Conservation (phyloP, 192 early-diverging fungal species). For the Backusella sp. region DNA sequence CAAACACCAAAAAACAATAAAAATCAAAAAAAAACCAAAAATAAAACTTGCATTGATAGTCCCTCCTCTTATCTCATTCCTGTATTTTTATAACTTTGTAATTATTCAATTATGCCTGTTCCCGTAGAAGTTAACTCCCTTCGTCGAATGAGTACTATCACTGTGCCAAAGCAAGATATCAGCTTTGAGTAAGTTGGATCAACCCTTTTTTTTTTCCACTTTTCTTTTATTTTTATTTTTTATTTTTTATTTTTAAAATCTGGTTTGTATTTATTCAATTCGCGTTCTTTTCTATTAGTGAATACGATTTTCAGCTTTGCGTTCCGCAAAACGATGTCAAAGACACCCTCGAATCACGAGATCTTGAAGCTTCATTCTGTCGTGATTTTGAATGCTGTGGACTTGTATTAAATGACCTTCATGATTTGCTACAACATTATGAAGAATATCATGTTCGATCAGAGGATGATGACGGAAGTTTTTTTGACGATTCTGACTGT, state of each 20-base stretch:
- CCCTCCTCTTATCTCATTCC: not conserved
- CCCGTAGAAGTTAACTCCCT: conserved; percentile 30
- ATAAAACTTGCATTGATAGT: conserved; percentile 8
- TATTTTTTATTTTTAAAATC: not conserved
- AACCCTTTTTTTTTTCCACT: not conserved
- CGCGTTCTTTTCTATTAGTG: conserved; percentile 13
- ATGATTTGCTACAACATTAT: conserved; percentile 94
- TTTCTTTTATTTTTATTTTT: not conserved
- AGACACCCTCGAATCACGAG: conserved; percentile 48
- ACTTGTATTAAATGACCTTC: conserved; percentile 80
- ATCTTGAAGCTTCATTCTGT: conserved; percentile 86
- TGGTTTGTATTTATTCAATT: conserved; percentile 1
- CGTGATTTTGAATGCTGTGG: conserved; percentile 97
- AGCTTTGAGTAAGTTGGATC: conserved; percentile 34
- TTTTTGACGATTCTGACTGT: conserved; percentile 36
- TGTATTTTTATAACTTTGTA: not conserved
- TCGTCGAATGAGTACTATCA: conserved; percentile 34
- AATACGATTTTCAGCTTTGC: conserved; percentile 33
- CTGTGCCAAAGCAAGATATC: conserved; percentile 35
- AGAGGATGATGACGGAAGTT: conserved; percentile 57
- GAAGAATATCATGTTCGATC: conserved; percentile 92
- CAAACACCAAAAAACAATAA: not conserved
- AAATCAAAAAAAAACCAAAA: not conserved
- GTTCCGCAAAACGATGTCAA: conserved; percentile 23
- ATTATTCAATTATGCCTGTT: conserved; percentile 29